Evolutionary conservation across 805 yeast species (phyloP), one percentile per base, ranked within the genome.

Genomic region (Wickerhamomyces ciferrii): DNA sequence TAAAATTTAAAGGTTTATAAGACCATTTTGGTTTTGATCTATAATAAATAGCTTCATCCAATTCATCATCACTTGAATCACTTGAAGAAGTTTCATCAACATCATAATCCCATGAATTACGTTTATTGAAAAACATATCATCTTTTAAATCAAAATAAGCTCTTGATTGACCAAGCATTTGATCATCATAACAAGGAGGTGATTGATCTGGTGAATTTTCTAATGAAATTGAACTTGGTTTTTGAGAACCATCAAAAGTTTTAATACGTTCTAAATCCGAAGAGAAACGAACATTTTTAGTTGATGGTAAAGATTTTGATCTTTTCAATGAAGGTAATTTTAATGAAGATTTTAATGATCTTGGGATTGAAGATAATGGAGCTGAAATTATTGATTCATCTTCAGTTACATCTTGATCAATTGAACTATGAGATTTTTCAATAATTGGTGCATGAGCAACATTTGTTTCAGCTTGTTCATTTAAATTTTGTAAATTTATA

Each of bases 271-370:
- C 82, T 48, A 83, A 66, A 43, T 77, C 68, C 6, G 76, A 61
- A 1, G 88, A 86, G 61, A 84, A 84, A 45, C 87, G 67, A 38
- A 84, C 90, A 8, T 79, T 75, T 59, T 81, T 83, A 18, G 55
- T 49, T 47, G 64, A 64, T 18, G 84, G 87, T 58, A 83, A 74
- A 0, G 84, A 71, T 53, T 59, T 69, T 46, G 65, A 71, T 56
- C 69, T 62, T 39, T 50, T 52, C 31, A 72, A 52, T 7, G 65
- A 59, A n/a, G 73, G 69, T 23, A 75, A 70, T 55, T 77, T 80
- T 31, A 80, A 60, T 8, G 75, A 70, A 2, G 75, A 69, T 52
- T 71, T 71, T 31, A 58, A 48, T 21, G 51, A 50, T 41, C 51
- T 49, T 43, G 60, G 57, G 17, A 38, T 39, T 40, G 48, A 36